Conservation (phyloP, 768 basidiomycete species). For the Tephrocybe sp. region DNA sequence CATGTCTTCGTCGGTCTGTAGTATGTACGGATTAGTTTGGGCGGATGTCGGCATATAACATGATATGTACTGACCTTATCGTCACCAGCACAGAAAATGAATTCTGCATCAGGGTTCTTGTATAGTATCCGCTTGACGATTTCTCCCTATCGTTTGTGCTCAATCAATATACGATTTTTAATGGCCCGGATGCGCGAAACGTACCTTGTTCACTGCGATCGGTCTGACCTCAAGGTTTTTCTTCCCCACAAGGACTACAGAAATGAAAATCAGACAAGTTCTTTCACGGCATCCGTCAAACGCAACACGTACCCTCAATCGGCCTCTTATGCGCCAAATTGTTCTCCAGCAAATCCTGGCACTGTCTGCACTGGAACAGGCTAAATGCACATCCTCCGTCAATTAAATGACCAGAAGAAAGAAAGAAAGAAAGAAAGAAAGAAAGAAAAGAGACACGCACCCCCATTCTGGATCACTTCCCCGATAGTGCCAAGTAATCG, state of each 20-base stretch:
- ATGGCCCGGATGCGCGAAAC: neutral
- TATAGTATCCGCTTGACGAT: slow-evolving; percentile 95
- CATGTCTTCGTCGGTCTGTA: slow-evolving; percentile 97
- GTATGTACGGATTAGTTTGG: neutral
- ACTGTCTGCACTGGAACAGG: slow-evolving; percentile 93
- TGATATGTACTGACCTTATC: slow-evolving; percentile 66
- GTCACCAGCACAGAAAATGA: slow-evolving; percentile 97
- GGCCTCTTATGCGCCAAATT: slow-evolving; percentile 90
- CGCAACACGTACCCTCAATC: slow-evolving; percentile 69
- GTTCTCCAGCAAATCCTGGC: slow-evolving; percentile 93
- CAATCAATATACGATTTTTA: neutral
- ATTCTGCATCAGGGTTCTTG: slow-evolving; percentile 90
- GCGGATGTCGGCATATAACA: neutral
- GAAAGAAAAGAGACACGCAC: slow-evolving; percentile 39
- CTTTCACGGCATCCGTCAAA: neutral
- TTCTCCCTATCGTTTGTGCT: slow-evolving; percentile 58
- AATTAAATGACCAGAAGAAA: slow-evolving; percentile 4
- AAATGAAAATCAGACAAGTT: slow-evolving; percentile 1
- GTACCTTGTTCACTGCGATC: slow-evolving; percentile 87
- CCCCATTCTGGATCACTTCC: slow-evolving; percentile 95
- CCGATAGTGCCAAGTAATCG: slow-evolving; percentile 98
- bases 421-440: neutral
- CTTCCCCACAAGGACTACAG: slow-evolving; percentile 87
- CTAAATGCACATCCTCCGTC: slow-evolving; percentile 33
- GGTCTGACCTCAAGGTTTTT: slow-evolving; percentile 98